Conservation (phyloP, 306 rosid species). For the Alnus rubra region DNA sequence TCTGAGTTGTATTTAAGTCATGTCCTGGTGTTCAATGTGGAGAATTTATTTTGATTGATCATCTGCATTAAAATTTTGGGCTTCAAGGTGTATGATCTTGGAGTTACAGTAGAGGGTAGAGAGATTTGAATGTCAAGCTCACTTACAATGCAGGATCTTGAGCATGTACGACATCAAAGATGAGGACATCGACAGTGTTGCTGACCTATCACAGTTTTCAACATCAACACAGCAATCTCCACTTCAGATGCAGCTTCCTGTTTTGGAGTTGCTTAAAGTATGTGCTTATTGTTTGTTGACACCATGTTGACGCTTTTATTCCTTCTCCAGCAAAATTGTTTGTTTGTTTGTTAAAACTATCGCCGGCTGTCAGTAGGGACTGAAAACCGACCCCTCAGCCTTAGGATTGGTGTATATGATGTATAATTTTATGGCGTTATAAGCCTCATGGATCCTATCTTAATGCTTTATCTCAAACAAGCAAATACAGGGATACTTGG, state of each 20-base stretch:
- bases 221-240: conserved; percentile 60
- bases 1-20: conserved; percentile 7
- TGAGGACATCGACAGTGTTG: conserved; percentile 72
- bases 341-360: conserved; percentile 7
- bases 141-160: conserved; percentile 64
- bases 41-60: background rate
- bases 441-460: background rate
- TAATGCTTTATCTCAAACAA: background rate
- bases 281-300: conserved; percentile 17
- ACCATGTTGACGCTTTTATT: too few relatives aligned
- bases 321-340: background rate
- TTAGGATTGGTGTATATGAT: background rate
- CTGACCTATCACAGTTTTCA: conserved; percentile 66
- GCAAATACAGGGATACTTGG: background rate
- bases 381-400: too few relatives aligned
- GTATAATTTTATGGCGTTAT: background rate
- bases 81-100: conserved; percentile 10
- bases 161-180: conserved; percentile 75
- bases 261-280: conserved; percentile 88
- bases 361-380: too few relatives aligned
- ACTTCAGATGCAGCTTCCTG: conserved; percentile 81
- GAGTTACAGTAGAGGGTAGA: conserved; percentile 11
- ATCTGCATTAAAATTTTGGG: conserved; percentile 2
- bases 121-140: conserved; percentile 13
- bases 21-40: conserved; percentile 12